Base-by-base conservation (phyloP, 257 asterid species). In the Galeopsis tetrahit region DNA sequence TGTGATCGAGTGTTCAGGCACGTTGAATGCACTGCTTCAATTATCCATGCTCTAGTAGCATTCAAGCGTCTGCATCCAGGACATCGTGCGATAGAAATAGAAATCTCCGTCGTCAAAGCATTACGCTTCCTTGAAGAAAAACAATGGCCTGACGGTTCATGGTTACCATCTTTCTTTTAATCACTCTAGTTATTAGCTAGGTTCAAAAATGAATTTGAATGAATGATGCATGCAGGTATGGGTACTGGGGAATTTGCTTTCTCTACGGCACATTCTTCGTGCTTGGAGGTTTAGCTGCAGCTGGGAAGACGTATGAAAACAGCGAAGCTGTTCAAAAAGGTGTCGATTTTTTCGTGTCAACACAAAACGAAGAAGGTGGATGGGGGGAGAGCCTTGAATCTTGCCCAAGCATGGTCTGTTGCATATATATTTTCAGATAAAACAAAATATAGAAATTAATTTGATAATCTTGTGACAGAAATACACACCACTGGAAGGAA, bases 361-460 rank as follows among this genome's bases (percentile, higher is more conserved):
- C 71, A n/a, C 97, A 91, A 58, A 87, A 89, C 17, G 83, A 91
- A 72, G 91, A 89, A 71, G 97, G 96, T 35, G 96, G 96, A 39
- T 91, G 96, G 97, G 97, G 96, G 60, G 97, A 91, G 75, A 76
- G 85, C 79, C 87, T 77, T 0, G 85, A 85, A 69, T 89, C 97
- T 31, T 89, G 97, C 80, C 97, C 92, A 60, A 85, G 82, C 87
- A 84, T 89, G 97, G 97, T 85, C 21, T 55, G n/a, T 5, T 5
- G 9, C 9, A 52, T 2, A 52, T 52, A 21, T 21, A 21, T n/a
- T 0, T 1, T 21, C 36, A 31, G 7, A 42, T 31, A 3, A 10
- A 4, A 38, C 9, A 65, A 6, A 21, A 21, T 28, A 11, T 59
- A 33, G 5, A 4, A 58, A 2, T 21, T 21, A 21, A 68, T 31